A percentile compares a stretch with the other conserved stretches of the same genome.
These are phyloP conservation scores for Actinomortierella ambigua DNA, from an alignment of 371 early-diverging fungal species.

Conservation along the genomic window DNA sequence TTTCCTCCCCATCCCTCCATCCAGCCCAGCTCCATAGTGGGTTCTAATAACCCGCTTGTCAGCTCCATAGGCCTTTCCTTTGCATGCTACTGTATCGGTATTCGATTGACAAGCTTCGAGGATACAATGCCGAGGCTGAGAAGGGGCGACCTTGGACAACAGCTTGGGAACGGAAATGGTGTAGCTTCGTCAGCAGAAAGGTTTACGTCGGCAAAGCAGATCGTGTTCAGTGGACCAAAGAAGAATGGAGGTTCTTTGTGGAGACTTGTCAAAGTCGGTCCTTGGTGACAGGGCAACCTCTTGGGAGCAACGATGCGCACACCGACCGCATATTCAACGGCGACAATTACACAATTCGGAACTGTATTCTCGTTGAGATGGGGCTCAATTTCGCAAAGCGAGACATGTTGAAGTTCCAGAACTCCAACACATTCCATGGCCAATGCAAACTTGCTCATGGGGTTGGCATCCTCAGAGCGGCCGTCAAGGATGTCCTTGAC, in stretches of 20 bases:
- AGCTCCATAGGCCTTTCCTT: no score
- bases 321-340: constrained; percentile 14
- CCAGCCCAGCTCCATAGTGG: no score
- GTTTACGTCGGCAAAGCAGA: neutral
- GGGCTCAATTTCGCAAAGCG: constrained; percentile 17
- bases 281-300: constrained; percentile 17
- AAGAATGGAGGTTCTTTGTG: constrained; percentile 10
- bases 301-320: constrained; percentile 4
- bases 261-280: constrained; percentile 16
- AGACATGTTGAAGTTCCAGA: constrained; percentile 9
- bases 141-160: constrained; percentile 7
- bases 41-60: no score
- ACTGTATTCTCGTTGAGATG: constrained; percentile 12
- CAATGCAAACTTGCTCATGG: constrained; percentile 7
- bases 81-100: no score
- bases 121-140: constrained; percentile 9
- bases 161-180: constrained; percentile 6
- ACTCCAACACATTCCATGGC: constrained; percentile 13
- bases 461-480: constrained; percentile 2
- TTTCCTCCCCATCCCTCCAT: no score
- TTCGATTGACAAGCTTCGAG: constrained; percentile 5
- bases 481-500: constrained; percentile 6
- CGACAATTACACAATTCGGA: constrained; percentile 6
- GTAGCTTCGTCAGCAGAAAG: constrained; percentile 2
- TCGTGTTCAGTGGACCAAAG: constrained; percentile 8